Percentiles rank a stretch among this genome's conserved stretches.
Evolutionary conservation across 2,329 filamentous ascomycete species (phyloP).

Genomic region (Bisporella sp.): DNA sequence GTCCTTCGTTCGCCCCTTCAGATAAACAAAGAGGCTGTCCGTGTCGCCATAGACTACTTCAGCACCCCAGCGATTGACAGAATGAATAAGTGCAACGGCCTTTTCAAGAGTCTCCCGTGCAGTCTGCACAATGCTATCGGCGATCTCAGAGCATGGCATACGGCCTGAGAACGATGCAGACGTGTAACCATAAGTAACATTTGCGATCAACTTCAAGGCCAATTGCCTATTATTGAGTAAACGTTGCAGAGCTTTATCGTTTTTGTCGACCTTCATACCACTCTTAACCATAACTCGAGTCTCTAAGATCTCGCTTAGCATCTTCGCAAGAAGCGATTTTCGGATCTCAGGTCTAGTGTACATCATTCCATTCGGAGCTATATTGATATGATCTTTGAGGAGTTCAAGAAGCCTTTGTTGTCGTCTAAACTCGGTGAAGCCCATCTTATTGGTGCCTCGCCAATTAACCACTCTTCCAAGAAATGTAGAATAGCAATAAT

Average conservation of each 20-base stretch:
- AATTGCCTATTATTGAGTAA: constrained; percentile 90
- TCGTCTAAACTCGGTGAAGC: constrained; percentile 80
- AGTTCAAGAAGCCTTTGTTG: constrained; percentile 69
- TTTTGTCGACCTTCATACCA: constrained; percentile 90
- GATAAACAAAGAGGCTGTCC: constrained; percentile 85
- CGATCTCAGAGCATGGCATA: constrained; percentile 97
- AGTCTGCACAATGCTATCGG: constrained; percentile 96
- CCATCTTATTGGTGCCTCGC: constrained; percentile 93
- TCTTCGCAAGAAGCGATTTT: constrained; percentile 88
- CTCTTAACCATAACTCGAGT: constrained; percentile 97
- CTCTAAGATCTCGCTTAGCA: constrained; percentile 92
- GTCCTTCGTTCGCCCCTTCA: constrained; percentile 79
- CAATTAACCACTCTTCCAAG: constrained; percentile 78
- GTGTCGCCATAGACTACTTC: constrained; percentile 99
- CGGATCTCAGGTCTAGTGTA: constrained; percentile 80
- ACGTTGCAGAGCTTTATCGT: constrained; percentile 77
- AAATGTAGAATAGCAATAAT: constrained; percentile 97
- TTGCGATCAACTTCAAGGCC: constrained; percentile 92
- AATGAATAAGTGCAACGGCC: constrained; percentile 88
- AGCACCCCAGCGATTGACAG: constrained; percentile 78
- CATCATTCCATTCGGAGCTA: constrained; percentile 95
- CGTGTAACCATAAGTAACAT: constrained; percentile 97
- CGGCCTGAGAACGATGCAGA: constrained; percentile 94
- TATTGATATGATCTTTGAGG: constrained; percentile 79
- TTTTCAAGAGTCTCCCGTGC: constrained; percentile 91